Base-by-base conservation (phyloP, 2,329 filamentous ascomycete species). In the Dactylellina parvicollis region DNA sequence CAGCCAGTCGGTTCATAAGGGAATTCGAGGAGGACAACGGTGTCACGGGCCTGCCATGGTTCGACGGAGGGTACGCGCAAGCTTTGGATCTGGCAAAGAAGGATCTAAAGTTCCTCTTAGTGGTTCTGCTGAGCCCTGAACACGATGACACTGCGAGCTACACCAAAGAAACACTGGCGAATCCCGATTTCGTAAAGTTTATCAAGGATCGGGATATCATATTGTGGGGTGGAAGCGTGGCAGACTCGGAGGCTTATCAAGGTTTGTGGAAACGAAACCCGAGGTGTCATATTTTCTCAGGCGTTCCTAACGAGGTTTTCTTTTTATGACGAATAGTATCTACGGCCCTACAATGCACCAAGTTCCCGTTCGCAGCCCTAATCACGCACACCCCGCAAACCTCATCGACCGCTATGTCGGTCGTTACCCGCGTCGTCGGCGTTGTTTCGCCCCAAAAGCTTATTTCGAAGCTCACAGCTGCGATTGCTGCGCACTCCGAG, bases 1-100 rank as follows among this genome's bases (percentile, higher is more conserved):
- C 92, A 0, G 92, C 94, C 0, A 89, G 91, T 24, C 86, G 95
- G 30, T 96, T 98, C 80, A 90, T 92, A 78, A 87, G 94, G 7
- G 93, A 98, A 77, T 96, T 99, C 76, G 92, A 96, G 78, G 95
- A 99, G 81, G 92, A 96, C 78, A 95, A 97, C 79, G 92, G 92
- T 0, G 82, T 84, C 16, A 86, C 88, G 52, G 55, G 57, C 3
- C 82, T 98, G 3, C 89, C 90, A 0, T 96, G 96, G 80, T 88
- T 90, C 76, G 93, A 97, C 79, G 90, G 90, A 56, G 92, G 94
- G 3, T 95, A 98, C 79, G 93, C 96, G 3, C 91, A 96, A 81
- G 92, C 93, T 0, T 87, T 96, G 75, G 95, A 99, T 79, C 82
- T 89, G 36, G 92, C 94, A 4, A 97, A 98, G 83, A 89, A 88